Evolutionary conservation across 2,329 filamentous ascomycete genomes (phyloP), one percentile per base, ranked within the genome.

Genomic region (Ceratocystis papillata): DNA sequence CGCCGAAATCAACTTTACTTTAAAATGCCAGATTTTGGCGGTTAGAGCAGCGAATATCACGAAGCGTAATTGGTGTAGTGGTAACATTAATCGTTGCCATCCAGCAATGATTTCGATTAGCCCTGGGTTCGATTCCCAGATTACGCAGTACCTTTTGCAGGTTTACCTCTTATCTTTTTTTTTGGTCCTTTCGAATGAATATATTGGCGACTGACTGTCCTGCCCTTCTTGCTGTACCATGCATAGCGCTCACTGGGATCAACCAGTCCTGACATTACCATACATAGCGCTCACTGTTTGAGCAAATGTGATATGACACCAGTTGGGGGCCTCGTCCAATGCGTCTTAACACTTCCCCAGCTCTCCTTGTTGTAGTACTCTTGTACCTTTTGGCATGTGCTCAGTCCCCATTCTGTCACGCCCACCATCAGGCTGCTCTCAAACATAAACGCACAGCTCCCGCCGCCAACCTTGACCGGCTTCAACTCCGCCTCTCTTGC

Each of bases 341-440:
- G 83, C 55, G 84, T 80, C 74, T 83, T 82, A 64, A 89, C 76
- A 0, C 81, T 81, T 33, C 80, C 85, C 90, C 90, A 96, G 73
- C 88, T 92, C 78, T 95, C 88, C 67, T 86, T 83, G 73, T 85
- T 91, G 72, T 94, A 95, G 66, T 83, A 83, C 70, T 84, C 79
- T 77, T 84, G 81, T 17, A 83, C 79, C 74, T 82, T 82, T 69
- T 77, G 74, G 65, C 80, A 93, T 69, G 83, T 80, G 69, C 75
- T 74, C 68, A 83, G 74, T 1, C 86, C 87, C 86, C 86, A 89
- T 67, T 87, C 82, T 1, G 87, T 88, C 33, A 89, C 86, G 1
- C 86, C 86, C 1, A 89, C 80, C 84, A 88, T 87, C 65, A 87
- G 72, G 65, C 80, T 85, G 69, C 81, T 87, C 78, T 87, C 84